These are phyloP conservation scores for Tritrichomonas foetus DNA, from an alignment of 208 protist genomes.

Conservation along the genomic window DNA sequence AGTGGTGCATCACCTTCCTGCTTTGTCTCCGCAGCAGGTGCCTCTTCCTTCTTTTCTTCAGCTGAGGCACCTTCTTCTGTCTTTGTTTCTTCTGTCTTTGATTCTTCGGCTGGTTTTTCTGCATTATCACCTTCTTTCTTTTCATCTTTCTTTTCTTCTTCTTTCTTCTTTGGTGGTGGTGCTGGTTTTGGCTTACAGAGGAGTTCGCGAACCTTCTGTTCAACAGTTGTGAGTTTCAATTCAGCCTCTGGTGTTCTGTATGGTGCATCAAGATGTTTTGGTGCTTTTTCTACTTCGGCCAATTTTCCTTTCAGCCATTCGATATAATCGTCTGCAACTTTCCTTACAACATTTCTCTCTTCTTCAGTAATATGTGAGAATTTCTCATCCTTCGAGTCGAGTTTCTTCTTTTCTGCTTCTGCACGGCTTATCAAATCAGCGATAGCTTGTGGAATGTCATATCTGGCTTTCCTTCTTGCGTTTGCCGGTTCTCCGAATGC, in stretches of 20 bases:
- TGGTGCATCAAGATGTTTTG: neutral
- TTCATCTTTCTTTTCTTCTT: neutral
- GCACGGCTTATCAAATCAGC: neutral
- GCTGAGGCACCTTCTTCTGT: neutral
- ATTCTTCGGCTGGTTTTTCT: neutral
- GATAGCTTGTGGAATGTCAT: neutral
- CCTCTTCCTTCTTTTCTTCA: conserved; percentile 6
- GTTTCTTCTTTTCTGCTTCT: neutral
- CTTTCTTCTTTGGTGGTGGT: neutral
- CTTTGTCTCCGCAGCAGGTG: too few species aligned
- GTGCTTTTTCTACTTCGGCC: neutral
- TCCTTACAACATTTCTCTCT: neutral
- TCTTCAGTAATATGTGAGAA: neutral
- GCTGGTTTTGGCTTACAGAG: neutral
- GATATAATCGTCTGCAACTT: neutral
- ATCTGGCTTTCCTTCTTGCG: neutral
- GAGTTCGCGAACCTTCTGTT: neutral
- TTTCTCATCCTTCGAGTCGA: neutral
- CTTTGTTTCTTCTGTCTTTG: neutral
- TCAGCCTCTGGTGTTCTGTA: neutral
- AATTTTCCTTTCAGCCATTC: neutral
- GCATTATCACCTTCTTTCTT: neutral
- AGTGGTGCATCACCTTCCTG: too few species aligned
- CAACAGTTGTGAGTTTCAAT: neutral
- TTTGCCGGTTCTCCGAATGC: neutral